phyloP scores from a whole-genome alignment of 139 green algal genomes.

The Edaphochlamys debaryana region DNA sequence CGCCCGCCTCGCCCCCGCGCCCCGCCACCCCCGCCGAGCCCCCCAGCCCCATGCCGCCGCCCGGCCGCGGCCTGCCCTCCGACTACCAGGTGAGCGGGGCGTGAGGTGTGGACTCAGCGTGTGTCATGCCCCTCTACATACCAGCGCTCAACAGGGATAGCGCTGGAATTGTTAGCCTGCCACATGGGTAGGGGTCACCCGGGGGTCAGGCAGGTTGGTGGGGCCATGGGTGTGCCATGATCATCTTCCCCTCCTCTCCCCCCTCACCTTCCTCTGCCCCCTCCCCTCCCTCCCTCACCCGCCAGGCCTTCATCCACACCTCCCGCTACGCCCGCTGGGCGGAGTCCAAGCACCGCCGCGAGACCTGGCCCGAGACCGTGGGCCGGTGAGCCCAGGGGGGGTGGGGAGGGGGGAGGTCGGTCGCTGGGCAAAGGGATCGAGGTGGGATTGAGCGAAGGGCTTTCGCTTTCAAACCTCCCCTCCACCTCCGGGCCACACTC shows the following conservation, averaged over 20 bases:
- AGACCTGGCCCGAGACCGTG: slow-evolving; percentile 61
- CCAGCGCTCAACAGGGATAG: too few relatives aligned
- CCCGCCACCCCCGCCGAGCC: neutral
- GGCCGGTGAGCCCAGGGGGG: slow-evolving; percentile 19
- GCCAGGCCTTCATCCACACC: slow-evolving; percentile 65
- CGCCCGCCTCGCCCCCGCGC: neutral
- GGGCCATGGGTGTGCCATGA: too few relatives aligned
- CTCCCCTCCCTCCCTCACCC: too few relatives aligned
- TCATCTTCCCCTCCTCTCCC: too few relatives aligned
- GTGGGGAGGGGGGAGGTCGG: neutral
- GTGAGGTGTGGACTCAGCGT: too few relatives aligned
- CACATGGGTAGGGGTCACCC: too few relatives aligned
- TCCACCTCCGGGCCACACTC: neutral
- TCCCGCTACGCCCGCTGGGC: slow-evolving; percentile 53
- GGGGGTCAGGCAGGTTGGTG: too few relatives aligned
- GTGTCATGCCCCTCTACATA: too few relatives aligned
- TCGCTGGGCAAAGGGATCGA: too few relatives aligned
- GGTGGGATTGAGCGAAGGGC: neutral
- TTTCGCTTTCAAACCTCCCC: neutral
- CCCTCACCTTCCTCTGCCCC: too few relatives aligned
- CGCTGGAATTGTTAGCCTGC: too few relatives aligned
- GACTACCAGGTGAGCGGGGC: too few relatives aligned
- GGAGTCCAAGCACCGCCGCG: slow-evolving; percentile 39
- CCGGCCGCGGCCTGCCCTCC: slow-evolving; percentile 12
- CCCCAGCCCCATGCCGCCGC: neutral